Conservation (phyloP, 441 rosid genomes). For the Flueggea neowawraea region DNA sequence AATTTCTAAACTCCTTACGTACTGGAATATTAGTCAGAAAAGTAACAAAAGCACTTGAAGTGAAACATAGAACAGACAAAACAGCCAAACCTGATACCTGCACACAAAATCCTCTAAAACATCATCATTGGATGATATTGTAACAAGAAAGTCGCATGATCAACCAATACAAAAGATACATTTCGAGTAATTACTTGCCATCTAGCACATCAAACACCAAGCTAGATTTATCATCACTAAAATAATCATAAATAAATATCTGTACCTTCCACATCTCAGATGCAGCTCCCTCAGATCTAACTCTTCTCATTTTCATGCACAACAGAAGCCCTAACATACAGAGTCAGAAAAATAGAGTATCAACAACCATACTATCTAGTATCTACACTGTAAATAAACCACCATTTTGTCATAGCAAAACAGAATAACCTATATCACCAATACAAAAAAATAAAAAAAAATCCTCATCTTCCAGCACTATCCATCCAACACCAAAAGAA, state of each 20-base stretch:
- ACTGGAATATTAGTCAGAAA: slow-evolving; percentile 55
- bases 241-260: slow-evolving; percentile 1
- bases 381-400: too few species aligned
- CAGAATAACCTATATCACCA: too few species aligned
- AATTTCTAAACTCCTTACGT: not conserved
- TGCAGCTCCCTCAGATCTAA: slow-evolving; percentile 70
- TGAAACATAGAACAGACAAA: slow-evolving; percentile 58
- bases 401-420: too few species aligned
- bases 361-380: not conserved
- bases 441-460: too few species aligned
- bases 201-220: not conserved
- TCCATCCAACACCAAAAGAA: too few species aligned
- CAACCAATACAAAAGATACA: too few species aligned
- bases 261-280: slow-evolving; percentile 64
- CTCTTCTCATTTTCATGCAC: slow-evolving; percentile 61
- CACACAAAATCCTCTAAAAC: slow-evolving; percentile 12
- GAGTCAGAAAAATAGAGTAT: not conserved
- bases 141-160: not conserved
- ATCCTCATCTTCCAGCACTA: too few species aligned
- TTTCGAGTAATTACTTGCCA: not conserved
- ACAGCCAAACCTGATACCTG: slow-evolving; percentile 70
- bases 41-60: slow-evolving; percentile 49
- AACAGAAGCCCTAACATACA: slow-evolving; percentile 37
- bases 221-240: slow-evolving; percentile 5
- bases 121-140: not conserved